A percentile compares a stretch with the other conserved stretches of the same genome.
phyloP scores from a whole-genome alignment of 2,329 filamentous ascomycete species.

The Fusarium sacchari region DNA sequence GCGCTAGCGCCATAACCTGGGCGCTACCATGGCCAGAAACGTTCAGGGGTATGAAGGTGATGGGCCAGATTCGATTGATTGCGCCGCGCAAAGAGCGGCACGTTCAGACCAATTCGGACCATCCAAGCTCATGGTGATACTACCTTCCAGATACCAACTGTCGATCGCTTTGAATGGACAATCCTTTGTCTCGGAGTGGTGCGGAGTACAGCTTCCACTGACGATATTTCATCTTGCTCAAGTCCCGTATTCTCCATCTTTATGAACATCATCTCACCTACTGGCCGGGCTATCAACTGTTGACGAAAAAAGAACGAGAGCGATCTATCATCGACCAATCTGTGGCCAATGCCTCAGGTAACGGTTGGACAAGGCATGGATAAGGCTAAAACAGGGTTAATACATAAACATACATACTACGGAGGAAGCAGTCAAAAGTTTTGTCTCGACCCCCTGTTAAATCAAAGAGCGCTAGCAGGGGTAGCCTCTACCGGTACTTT shows the following conservation, averaged over 20 bases:
- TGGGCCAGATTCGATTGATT: constrained; percentile 10
- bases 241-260: not conserved
- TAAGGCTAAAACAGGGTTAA: not conserved
- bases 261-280: constrained; percentile 4
- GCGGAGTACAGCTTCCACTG: not conserved
- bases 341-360: constrained; percentile 30
- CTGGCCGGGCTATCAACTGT: not conserved
- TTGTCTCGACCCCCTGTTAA: too few species aligned
- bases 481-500: too few species aligned
- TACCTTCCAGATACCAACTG: constrained; percentile 11
- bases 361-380: constrained; percentile 9
- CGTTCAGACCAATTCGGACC: constrained; percentile 5
- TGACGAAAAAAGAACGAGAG: not conserved
- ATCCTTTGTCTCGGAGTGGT: not conserved
- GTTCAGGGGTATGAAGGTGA: constrained; percentile 15
- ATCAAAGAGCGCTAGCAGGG: too few species aligned
- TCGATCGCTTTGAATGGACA: not conserved
- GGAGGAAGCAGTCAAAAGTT: too few species aligned
- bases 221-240: not conserved
- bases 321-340: constrained; percentile 1
- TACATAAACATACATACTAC: constrained; percentile 8
- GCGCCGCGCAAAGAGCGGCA: constrained; percentile 19
- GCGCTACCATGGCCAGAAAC: constrained; percentile 17
- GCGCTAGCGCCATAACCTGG: constrained; percentile 25
- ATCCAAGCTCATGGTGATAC: not conserved